A percentile compares a stretch with the other conserved stretches of the same genome.
phyloP scores from a whole-genome alignment of 176 grass and related monocot genomes.

The Ampelocalamus luodianensis region DNA sequence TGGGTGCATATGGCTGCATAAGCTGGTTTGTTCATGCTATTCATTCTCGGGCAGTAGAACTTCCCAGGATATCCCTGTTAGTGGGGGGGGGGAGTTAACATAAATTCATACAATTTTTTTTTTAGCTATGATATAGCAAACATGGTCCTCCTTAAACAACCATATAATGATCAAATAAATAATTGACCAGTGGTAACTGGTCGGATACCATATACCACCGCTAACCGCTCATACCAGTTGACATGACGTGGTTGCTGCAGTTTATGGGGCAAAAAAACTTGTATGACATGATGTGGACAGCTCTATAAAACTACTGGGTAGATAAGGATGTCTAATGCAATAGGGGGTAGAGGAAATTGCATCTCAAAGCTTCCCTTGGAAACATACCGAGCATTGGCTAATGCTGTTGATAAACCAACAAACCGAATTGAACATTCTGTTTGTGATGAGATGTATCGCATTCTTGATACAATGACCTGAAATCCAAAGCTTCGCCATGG shows the following conservation, averaged over 20 bases:
- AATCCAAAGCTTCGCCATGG: constrained; percentile 29
- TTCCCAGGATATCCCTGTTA: constrained; percentile 97
- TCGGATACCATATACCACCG: neutral
- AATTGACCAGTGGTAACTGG: constrained; percentile 1
- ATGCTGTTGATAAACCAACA: constrained; percentile 96
- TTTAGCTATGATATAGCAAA: constrained; percentile 33
- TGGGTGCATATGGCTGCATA: constrained; percentile 98
- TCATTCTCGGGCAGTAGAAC: constrained; percentile 99
- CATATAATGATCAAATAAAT: constrained; percentile 20
- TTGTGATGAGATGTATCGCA: constrained; percentile 98
- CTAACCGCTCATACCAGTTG: neutral
- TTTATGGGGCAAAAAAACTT: constrained; percentile 11
- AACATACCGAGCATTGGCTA: constrained; percentile 89
- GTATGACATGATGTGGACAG: neutral
- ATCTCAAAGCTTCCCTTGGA: neutral
- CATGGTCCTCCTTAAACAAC: constrained; percentile 18
- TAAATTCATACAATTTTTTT: constrained; percentile 40
- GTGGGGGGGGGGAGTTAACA: constrained; percentile 17
- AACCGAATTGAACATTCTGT: constrained; percentile 85
- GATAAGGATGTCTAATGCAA: constrained; percentile 11
- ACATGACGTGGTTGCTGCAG: neutral
- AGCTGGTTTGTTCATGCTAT: constrained; percentile 99
- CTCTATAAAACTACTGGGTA: neutral
- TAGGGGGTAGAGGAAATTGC: constrained; percentile 3
- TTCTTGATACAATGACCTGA: constrained; percentile 98